These are phyloP conservation scores for Odontarrhena argentea DNA, from an alignment of 345 rosid species.

Conservation along the genomic window DNA sequence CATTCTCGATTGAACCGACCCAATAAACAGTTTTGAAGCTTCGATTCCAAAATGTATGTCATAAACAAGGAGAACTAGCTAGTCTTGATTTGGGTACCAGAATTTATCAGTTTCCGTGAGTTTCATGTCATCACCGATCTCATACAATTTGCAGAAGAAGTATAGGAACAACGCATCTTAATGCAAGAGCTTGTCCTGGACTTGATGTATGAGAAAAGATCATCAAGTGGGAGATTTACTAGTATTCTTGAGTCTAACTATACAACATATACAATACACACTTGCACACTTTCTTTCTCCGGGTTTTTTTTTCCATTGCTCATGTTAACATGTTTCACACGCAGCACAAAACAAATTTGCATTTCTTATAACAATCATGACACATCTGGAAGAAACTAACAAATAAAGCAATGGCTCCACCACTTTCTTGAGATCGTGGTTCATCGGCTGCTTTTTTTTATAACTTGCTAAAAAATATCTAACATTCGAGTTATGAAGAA, in stretches of 20 bases:
- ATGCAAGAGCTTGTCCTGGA: slow-evolving; percentile 78
- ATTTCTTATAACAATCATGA: slow-evolving; percentile 49
- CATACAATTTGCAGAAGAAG: slow-evolving; percentile 52
- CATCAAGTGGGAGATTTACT: slow-evolving; percentile 72
- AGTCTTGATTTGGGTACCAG: too few species aligned
- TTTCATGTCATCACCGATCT: too few species aligned
- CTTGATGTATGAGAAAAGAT: slow-evolving; percentile 73
- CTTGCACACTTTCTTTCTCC: not conserved
- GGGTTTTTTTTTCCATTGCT: slow-evolving; percentile 10
- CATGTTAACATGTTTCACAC: slow-evolving; percentile 8
- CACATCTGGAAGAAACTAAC: slow-evolving; percentile 54
- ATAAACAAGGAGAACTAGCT: too few species aligned
- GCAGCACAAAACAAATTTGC: slow-evolving; percentile 67
- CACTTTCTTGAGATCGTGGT: slow-evolving; percentile 4
- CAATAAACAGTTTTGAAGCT: too few species aligned
- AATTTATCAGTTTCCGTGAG: too few species aligned
- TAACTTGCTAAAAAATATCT: not conserved
- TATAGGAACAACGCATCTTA: slow-evolving; percentile 73
- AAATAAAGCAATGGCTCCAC: slow-evolving; percentile 29
- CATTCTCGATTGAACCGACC: too few species aligned
- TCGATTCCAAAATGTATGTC: too few species aligned
- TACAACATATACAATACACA: not conserved
- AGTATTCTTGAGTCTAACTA: slow-evolving; percentile 52
- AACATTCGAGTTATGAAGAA: not conserved
- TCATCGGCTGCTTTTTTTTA: not conserved